phyloP scores from a whole-genome alignment of 2,329 filamentous ascomycete species.

The Lasiodiplodia citricola region DNA sequence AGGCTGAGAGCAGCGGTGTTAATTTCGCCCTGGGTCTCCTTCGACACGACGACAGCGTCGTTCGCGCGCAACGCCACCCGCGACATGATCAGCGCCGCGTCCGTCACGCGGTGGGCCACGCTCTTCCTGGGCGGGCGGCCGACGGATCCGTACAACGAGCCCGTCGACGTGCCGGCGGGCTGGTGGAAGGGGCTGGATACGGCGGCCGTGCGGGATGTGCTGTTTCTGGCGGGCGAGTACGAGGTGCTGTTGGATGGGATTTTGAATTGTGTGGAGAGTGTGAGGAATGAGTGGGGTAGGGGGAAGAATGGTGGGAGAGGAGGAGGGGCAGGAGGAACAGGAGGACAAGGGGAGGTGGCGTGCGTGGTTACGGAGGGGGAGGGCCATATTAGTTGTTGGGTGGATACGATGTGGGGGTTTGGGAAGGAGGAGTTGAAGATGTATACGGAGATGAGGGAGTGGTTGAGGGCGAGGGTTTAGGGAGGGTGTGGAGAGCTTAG shows the following conservation, averaged over 20 bases:
- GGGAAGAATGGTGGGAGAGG: neutral
- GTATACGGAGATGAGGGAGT: conserved; percentile 9
- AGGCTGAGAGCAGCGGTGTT: neutral
- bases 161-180: conserved; percentile 10
- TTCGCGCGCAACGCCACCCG: neutral
- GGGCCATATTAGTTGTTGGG: neutral
- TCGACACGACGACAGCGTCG: neutral
- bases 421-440: conserved; percentile 5
- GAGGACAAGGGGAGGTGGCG: neutral
- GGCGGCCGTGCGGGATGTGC: neutral
- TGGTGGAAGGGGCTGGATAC: conserved; percentile 15
- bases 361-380: conserved; percentile 1
- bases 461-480: conserved; percentile 11
- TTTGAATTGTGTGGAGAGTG: conserved; percentile 6
- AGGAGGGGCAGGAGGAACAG: no score
- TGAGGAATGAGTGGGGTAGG: conserved; percentile 15
- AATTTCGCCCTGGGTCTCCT: conserved; percentile 11
- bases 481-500: neutral
- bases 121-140: conserved; percentile 15
- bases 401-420: conserved; percentile 13
- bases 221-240: conserved; percentile 12
- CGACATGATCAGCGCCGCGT: neutral
- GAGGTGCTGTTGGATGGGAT: conserved; percentile 19
- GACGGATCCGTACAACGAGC: conserved; percentile 20
- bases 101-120: conserved; percentile 7